These are phyloP conservation scores for Globomyces pollinis-pini DNA, from an alignment of 192 early-diverging fungal genomes.

Conservation along the genomic window DNA sequence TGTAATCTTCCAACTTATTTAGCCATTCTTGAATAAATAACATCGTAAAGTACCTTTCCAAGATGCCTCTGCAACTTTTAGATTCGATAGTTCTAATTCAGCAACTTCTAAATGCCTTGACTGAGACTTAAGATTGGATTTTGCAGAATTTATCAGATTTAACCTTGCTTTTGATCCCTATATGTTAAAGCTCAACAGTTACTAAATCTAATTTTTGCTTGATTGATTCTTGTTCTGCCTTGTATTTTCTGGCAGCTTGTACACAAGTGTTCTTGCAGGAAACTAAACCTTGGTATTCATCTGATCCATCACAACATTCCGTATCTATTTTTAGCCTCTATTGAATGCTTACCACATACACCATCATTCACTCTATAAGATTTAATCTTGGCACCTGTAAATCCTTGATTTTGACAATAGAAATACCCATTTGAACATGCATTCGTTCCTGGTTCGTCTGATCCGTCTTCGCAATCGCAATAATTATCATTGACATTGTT, in stretches of 20 bases:
- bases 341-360: slow-evolving; percentile 85
- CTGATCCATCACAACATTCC: slow-evolving; percentile 93
- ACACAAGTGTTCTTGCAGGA: too few species aligned
- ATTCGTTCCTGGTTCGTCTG: slow-evolving; percentile 88
- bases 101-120: too few species aligned
- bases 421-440: slow-evolving; percentile 77
- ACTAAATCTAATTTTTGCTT: too few species aligned
- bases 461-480: slow-evolving; percentile 92
- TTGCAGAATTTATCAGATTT: too few species aligned
- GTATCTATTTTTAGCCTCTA: slow-evolving; percentile 40
- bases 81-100: too few species aligned
- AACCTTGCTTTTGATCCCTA: too few species aligned
- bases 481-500: slow-evolving; percentile 89
- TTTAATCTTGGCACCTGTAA: slow-evolving; percentile 57
- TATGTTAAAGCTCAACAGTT: too few species aligned
- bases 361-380: slow-evolving; percentile 85
- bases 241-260: not conserved
- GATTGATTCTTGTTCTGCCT: not conserved
- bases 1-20: too few species aligned
- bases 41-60: too few species aligned
- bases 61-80: too few species aligned
- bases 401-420: slow-evolving; percentile 75
- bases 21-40: too few species aligned
- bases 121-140: too few species aligned
- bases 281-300: slow-evolving; percentile 75